Base-by-base conservation (phyloP, 805 yeast species). In the Lipomyces chichibuensis region DNA sequence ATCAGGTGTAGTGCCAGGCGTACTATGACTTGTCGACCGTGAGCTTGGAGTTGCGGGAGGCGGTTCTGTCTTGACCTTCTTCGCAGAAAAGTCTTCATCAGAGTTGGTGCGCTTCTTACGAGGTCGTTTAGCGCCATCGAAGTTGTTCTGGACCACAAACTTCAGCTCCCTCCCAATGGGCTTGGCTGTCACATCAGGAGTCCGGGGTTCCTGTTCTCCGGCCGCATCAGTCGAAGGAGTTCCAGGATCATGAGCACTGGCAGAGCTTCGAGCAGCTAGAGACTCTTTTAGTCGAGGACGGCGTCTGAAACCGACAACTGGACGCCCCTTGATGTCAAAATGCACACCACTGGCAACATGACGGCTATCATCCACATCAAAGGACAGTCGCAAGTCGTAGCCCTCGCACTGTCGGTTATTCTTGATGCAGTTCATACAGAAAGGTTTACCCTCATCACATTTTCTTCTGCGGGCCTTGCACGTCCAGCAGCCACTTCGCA, bases 401-500 rank as follows among this genome's bases (percentile, higher is more conserved):
- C 73, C 73, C 57, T 71, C 73, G 60, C 73, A 71, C 49, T 66
- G 58, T 46, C 73, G 73, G 53, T 67, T 71, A 52, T 67, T 69
- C 33, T 73, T 73, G 62, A 64, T 59, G 62, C 75, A 73, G 71
- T 86, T 85, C 54, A 82, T 80, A 75, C 91, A 87, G 51, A 84
- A 83, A 1, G 91, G 91, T 63, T 83, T 83, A 52, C 81, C 84
- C 74, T 86, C 89, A 73, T 87, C 90, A 76, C 91, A 87, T 74
- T 87, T 87, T 78, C 87, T 82, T 77, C 87, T 87, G 72, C 89
- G 82, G 68, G 84, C 82, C 62, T 90, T 81, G 75, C 91, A 87
- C 58, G 87, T 86, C 69, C 86, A 79, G 72, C 89, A 86, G 3
- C 86, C 86, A 3, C 85, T 82, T 67, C 83, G 69, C 17, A 69